Evolutionary conservation across 306 rosid species (phyloP), one percentile per base, ranked within the genome.

Genomic region (Pyrus pyrifolia): DNA sequence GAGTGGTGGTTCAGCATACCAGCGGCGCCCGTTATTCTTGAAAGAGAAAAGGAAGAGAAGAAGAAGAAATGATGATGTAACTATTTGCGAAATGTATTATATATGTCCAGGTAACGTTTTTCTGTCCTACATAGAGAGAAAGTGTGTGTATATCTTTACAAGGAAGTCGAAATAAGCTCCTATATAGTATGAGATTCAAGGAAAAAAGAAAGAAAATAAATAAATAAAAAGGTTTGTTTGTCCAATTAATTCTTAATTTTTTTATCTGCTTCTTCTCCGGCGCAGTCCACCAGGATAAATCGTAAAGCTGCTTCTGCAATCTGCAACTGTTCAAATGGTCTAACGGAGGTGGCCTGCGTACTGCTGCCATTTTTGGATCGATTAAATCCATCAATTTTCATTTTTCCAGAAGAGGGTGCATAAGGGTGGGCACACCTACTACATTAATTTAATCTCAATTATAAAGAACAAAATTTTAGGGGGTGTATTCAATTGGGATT

Each of bases 1-100:
- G 99, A 96, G 73, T 96, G 99, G 99, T 93, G 99, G 99, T 89
- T 89, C 87, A 93, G 99, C 86, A 86, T 96, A 80, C 99, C 99
- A 1, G 99, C 99, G 4, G 99, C 99, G 77, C 99, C 99, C 38
- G 98, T 96, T 70, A 44, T 87, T 59, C 90, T 96, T 52, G 98
- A 93, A 68, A 89, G 82, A 85, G 98, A 88, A 60, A 90, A 83
- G 29, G 96, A 89, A 81, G 98, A 92, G 52, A 92, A 89, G 83
- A 96, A 91, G 91, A 88, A 44, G 87, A 96, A 86, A 81, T 95
- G 91, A 90, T 69, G 30, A 8, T 74, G 35, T 71, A 63, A 60
- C 58, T 60, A 72, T 8, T 31, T 74, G 46, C 82, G 75, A 58
- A 22, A 58, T n/a, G 62, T 58, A 22, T n/a, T 57, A 58, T 38